Evolutionary conservation across 2,329 filamentous ascomycete species (phyloP).

Genomic region (Cladosporium colombiae): DNA sequence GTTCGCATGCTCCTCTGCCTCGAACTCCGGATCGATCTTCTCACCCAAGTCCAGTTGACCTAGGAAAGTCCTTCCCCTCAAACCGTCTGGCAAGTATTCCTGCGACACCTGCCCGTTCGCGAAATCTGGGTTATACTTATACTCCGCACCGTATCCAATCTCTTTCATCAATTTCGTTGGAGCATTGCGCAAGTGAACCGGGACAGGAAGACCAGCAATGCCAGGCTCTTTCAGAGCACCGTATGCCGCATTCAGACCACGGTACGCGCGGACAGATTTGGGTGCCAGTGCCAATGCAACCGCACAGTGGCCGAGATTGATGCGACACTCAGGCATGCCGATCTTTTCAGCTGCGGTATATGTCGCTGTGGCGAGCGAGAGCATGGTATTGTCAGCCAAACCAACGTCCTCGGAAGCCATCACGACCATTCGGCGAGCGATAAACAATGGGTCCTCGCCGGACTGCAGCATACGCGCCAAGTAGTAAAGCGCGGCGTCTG

Average conservation of each 20-base stretch:
- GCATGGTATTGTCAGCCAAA: constrained; percentile 79
- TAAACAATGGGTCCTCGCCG: constrained; percentile 89
- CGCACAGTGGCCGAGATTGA: constrained; percentile 84
- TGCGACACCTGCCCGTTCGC: constrained; percentile 77
- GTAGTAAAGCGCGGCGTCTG: constrained; percentile 91
- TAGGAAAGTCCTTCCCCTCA: constrained; percentile 72
- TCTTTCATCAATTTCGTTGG: constrained; percentile 93
- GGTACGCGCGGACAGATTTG: constrained; percentile 85
- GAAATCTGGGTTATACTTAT: constrained; percentile 97
- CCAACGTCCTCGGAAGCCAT: constrained; percentile 94
- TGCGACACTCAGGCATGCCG: constrained; percentile 91
- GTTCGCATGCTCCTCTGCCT: constrained; percentile 28
- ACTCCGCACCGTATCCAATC: constrained; percentile 83
- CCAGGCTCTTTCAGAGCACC: constrained; percentile 80
- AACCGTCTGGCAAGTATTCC: constrained; percentile 81
- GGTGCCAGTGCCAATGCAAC: constrained; percentile 78
- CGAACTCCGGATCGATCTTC: constrained; percentile 63
- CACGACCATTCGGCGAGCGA: constrained; percentile 89
- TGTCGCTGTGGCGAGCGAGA: constrained; percentile 80
- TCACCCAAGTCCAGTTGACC: constrained; percentile 79
- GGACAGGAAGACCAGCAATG: constrained; percentile 77
- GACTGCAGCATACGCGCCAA: constrained; percentile 93
- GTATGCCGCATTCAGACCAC: constrained; percentile 77
- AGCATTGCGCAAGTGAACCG: constrained; percentile 85
- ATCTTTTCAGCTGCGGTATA: constrained; percentile 90